Conservation (phyloP, 805 yeast genomes). For the Yamadazyma sp. region DNA sequence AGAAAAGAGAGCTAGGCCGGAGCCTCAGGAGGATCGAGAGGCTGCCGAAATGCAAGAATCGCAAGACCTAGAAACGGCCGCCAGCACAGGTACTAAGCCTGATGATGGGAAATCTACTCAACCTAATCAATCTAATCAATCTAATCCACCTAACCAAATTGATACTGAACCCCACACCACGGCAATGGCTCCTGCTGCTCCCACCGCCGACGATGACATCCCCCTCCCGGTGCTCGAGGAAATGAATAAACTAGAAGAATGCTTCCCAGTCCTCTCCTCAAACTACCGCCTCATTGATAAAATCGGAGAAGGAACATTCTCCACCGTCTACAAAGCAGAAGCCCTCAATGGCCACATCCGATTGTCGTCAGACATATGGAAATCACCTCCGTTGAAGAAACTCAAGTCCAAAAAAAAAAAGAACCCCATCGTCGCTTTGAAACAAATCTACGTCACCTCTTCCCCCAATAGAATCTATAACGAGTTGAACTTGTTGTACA, state of each 20-base stretch:
- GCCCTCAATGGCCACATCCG: conserved; percentile 45
- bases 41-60: too few species aligned
- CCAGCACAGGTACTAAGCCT: too few species aligned
- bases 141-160: too few species aligned
- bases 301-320: conserved; percentile 68
- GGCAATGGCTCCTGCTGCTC: too few species aligned
- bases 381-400: conserved; percentile 43
- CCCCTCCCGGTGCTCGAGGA: conserved; percentile 57
- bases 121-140: too few species aligned
- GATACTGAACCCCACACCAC: too few species aligned
- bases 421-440: conserved; percentile 73
- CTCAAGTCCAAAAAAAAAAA: conserved; percentile 21
- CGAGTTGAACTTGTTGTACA: conserved; percentile 77
- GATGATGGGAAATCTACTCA: too few species aligned
- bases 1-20: conserved; percentile 1
- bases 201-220: conserved; percentile 47
- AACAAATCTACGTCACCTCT: conserved; percentile 91
- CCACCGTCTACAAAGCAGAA: conserved; percentile 61
- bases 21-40: background rate
- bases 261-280: conserved; percentile 53
- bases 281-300: conserved; percentile 54
- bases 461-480: conserved; percentile 89
- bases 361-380: conserved; percentile 43
- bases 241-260: conserved; percentile 51
- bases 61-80: too few species aligned